Evolutionary conservation across 148 eudicot species (phyloP).

Genomic region (Rhododendron griersonianum): DNA sequence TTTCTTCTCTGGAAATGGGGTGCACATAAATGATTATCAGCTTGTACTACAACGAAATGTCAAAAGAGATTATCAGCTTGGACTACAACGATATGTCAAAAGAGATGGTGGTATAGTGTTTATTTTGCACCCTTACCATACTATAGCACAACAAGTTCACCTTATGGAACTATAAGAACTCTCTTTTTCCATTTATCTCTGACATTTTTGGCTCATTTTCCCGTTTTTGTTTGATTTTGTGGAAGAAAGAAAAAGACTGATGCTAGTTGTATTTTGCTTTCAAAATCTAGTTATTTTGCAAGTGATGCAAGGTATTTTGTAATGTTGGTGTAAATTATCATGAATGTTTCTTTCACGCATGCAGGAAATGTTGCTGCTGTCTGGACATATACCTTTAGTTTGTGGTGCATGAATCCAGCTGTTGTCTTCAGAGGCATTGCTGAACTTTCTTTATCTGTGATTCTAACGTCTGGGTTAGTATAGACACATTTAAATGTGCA

Average conservation of each 20-base stretch:
- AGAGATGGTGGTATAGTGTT: conserved; percentile 47
- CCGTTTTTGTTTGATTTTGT: not conserved
- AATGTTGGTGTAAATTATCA: not conserved
- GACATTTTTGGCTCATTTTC: not conserved
- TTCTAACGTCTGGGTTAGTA: conserved; percentile 92
- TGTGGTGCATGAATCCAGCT: conserved; percentile 98
- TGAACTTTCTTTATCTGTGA: conserved; percentile 74
- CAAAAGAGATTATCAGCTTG: conserved; percentile 69
- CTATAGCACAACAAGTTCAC: not conserved
- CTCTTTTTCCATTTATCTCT: not conserved
- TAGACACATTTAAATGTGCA: not conserved
- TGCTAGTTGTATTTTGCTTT: not conserved
- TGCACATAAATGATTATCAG: conserved; percentile 67
- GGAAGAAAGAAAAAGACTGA: not conserved
- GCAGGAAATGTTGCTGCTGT: conserved; percentile 45
- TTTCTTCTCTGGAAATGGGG: conserved; percentile 64
- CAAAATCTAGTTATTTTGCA: not conserved
- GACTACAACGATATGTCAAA: conserved; percentile 42
- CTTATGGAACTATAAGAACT: not conserved
- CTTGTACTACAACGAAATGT: conserved; percentile 51
- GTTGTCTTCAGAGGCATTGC: conserved; percentile 80
- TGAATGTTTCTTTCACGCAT: not conserved
- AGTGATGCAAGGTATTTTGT: not conserved
- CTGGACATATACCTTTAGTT: conserved; percentile 65
- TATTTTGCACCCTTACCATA: not conserved